Evolutionary conservation across 805 yeast genomes (phyloP).

Genomic region (Metschnikowia lunata): DNA sequence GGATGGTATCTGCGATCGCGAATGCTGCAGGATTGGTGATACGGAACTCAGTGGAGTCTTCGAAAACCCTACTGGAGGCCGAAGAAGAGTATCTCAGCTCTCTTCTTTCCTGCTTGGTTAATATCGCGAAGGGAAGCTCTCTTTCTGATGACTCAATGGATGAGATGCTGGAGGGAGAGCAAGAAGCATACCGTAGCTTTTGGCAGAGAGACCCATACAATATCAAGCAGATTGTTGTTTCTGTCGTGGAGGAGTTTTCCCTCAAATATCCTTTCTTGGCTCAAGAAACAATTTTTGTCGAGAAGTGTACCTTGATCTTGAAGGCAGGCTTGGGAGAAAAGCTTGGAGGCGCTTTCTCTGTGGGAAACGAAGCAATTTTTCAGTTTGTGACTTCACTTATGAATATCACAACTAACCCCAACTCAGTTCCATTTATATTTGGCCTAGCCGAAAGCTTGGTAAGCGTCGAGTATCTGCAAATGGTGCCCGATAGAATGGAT

Average conservation of each 20-base stretch:
- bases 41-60: constrained; percentile 9
- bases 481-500: constrained; percentile 30
- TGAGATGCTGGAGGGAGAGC: constrained; percentile 30
- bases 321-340: constrained; percentile 61
- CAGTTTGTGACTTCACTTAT: constrained; percentile 11
- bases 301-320: constrained; percentile 58
- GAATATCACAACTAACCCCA: constrained; percentile 14
- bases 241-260: constrained; percentile 40
- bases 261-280: constrained; percentile 34
- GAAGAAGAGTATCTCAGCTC: constrained; percentile 49
- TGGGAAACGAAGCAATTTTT: constrained; percentile 20
- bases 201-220: constrained; percentile 49
- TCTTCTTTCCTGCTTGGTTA: constrained; percentile 58
- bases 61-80: constrained; percentile 13
- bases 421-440: constrained; percentile 42
- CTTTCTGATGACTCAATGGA: constrained; percentile 51
- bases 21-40: constrained; percentile 10
- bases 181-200: constrained; percentile 23
- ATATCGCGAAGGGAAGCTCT: constrained; percentile 66
- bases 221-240: constrained; percentile 40
- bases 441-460: constrained; percentile 44
- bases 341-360: constrained; percentile 62
- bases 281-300: constrained; percentile 50
- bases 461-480: constrained; percentile 28
- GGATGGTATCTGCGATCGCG: constrained; percentile 20